Percentiles rank a stretch among this genome's conserved stretches.
phyloP scores from a whole-genome alignment of 306 rosid genomes.

The Rosa multiflora region DNA sequence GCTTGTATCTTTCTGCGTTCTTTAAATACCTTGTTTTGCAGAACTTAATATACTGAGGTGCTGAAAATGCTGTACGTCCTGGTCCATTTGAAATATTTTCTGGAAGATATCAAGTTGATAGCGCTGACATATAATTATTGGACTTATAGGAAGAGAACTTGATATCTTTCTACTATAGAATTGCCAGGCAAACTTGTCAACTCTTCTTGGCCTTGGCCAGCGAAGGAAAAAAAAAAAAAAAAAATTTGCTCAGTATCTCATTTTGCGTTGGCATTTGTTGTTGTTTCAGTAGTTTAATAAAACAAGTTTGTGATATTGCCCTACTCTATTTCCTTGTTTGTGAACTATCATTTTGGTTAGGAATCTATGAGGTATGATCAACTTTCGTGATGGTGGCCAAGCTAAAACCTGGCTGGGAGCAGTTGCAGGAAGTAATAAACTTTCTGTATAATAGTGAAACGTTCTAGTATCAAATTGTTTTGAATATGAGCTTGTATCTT shows the following conservation, averaged over 20 bases:
- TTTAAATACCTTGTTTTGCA: slow-evolving; percentile 11
- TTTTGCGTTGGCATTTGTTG: not conserved
- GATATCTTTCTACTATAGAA: not conserved
- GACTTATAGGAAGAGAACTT: not conserved
- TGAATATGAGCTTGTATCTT: not conserved
- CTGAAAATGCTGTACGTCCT: slow-evolving; percentile 1
- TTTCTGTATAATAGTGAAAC: slow-evolving; percentile 20
- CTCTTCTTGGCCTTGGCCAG: too few species aligned
- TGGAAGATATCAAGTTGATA: not conserved
- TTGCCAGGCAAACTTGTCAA: too few species aligned
- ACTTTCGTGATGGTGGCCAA: slow-evolving; percentile 88
- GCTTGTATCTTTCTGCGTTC: slow-evolving; percentile 1
- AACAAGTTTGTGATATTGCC: slow-evolving; percentile 13
- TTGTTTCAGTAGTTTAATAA: not conserved
- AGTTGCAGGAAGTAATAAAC: slow-evolving; percentile 76
- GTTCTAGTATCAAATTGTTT: not conserved
- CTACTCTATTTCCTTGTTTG: slow-evolving; percentile 16
- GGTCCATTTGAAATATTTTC: not conserved
- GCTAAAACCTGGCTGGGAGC: slow-evolving; percentile 95
- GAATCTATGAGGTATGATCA: slow-evolving; percentile 81
- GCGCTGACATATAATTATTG: not conserved
- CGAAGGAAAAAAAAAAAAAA: too few species aligned
- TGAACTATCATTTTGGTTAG: slow-evolving; percentile 31
- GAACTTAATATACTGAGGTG: not conserved
- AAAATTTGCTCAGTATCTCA: not conserved